A percentile compares a stretch with the other conserved stretches of the same genome.
phyloP scores from a whole-genome alignment of 768 basidiomycete genomes.

The Rhizopogon vinicolor region DNA sequence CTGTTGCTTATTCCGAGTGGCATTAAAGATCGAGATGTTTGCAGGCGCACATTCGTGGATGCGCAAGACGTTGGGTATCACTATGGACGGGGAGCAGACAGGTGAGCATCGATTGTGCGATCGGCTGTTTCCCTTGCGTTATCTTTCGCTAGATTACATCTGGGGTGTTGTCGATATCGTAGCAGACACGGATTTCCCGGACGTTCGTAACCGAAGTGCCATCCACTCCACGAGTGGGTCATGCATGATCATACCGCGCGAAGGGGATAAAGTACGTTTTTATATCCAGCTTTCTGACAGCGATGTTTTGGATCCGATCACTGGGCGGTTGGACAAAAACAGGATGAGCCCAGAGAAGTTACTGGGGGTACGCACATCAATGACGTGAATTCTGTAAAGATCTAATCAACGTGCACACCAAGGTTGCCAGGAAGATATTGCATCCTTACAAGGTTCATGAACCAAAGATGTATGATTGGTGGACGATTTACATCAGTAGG shows the following conservation, averaged over 20 bases:
- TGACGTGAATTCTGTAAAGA: not conserved
- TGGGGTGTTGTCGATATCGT: slow-evolving; percentile 80
- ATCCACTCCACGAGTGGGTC: slow-evolving; percentile 67
- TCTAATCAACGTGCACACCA: not conserved
- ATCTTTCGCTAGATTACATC: slow-evolving; percentile 47
- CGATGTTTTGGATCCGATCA: slow-evolving; percentile 37
- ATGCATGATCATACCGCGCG: slow-evolving; percentile 72
- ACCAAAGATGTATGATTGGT: slow-evolving; percentile 55
- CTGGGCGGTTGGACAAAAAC: slow-evolving; percentile 51
- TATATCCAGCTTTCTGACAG: slow-evolving; percentile 63
- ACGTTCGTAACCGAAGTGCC: slow-evolving; percentile 58
- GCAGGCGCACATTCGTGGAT: slow-evolving; percentile 44
- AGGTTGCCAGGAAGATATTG: slow-evolving; percentile 55
- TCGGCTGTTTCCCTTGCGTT: not conserved
- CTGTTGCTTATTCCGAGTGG: not conserved
- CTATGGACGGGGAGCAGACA: slow-evolving; percentile 45
- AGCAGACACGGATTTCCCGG: slow-evolving; percentile 70
- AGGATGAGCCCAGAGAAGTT: slow-evolving; percentile 46
- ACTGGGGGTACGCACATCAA: slow-evolving; percentile 37
- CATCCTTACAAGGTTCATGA: slow-evolving; percentile 49
- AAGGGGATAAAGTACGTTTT: slow-evolving; percentile 60
- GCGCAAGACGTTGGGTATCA: slow-evolving; percentile 35
- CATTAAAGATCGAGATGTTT: not conserved
- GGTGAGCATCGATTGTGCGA: slow-evolving; percentile 18
- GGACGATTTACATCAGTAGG: slow-evolving; percentile 68